Evolutionary conservation across 371 early-diverging fungal species (phyloP).

Genomic region (Mortierella sp.): DNA sequence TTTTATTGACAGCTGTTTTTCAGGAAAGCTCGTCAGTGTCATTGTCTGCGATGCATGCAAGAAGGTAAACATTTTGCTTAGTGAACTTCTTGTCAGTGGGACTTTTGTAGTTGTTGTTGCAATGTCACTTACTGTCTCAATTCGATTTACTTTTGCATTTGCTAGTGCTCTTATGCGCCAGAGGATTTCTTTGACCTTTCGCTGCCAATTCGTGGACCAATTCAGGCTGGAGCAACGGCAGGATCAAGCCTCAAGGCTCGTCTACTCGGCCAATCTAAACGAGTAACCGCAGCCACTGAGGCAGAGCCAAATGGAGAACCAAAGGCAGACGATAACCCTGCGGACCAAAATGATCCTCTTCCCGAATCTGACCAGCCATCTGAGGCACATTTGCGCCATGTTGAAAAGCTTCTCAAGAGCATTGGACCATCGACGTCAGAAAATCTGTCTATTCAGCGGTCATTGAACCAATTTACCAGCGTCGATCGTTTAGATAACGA

Average conservation of each 20-base stretch:
- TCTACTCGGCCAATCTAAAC: constrained; percentile 31
- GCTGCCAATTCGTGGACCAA: constrained; percentile 37
- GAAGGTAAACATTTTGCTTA: constrained; percentile 48
- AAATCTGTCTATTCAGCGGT: constrained; percentile 45
- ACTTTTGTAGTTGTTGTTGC: not conserved
- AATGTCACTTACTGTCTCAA: not conserved
- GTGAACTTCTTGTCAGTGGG: too few species aligned
- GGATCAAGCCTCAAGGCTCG: constrained; percentile 27
- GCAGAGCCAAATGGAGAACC: constrained; percentile 4
- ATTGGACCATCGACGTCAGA: constrained; percentile 13
- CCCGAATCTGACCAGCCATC: constrained; percentile 24
- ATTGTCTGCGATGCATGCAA: constrained; percentile 75
- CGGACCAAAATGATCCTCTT: constrained; percentile 27
- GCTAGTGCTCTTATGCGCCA: constrained; percentile 47
- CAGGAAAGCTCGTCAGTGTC: constrained; percentile 71
- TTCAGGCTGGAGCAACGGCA: constrained; percentile 7
- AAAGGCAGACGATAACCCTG: not conserved
- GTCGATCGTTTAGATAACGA: constrained; percentile 48
- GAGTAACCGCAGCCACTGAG: constrained; percentile 1
- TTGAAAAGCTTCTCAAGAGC: constrained; percentile 45
- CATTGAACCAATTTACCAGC: constrained; percentile 50
- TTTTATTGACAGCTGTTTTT: constrained; percentile 76
- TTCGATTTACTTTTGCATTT: not conserved
- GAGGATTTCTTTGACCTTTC: constrained; percentile 50
- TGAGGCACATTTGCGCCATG: constrained; percentile 36